Evolutionary conservation across 805 yeast species (phyloP), one percentile per base, ranked within the genome.

Genomic region (Saccharomycopsis olivae): DNA sequence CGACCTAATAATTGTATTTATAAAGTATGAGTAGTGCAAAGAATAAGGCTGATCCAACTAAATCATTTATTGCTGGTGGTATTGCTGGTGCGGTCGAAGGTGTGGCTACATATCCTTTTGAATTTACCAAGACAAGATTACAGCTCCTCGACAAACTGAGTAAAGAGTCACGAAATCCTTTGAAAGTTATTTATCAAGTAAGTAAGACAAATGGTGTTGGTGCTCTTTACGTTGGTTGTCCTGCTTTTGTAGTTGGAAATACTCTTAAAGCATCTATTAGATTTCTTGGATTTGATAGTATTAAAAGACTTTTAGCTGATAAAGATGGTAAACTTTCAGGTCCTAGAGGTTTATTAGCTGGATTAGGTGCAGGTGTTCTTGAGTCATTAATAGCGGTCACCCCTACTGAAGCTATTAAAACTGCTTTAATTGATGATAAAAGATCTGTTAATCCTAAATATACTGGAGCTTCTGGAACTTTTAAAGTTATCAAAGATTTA

Each of bases 81-180:
- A 69, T 83, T 0, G 98, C 97, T 0, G 98, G 97, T 43, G 97
- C 95, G 19, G 77, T 88, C 24, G 98, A 89, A 62, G 96, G 96
- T 25, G 75, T 75, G 29, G 69, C 84, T 34, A 89, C 97, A 0
- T 89, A 87, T 58, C 98, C 98, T 2, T 92, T 92, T 59, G 98
- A 89, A 59, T 89, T 88, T 63, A 95, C 97, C 34, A 89, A 89
- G 56, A 89, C 98, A 3, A 67, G 97, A 47, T 66, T 92, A 33
- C 98, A 89, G 62, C 68, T 89, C 41, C 76, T 77, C 25, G 80
- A 75, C 51, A 80, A 78, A 55, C 53, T 73, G 1, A 62, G 79
- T 11, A 75, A 61, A 39, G 69, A 75, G 11, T 77, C 94, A 2
- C 67, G 88, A 49, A 89, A 92, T 55, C 98, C 98, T 25, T 58